Percentiles rank a stretch among this genome's conserved stretches.
phyloP scores from a whole-genome alignment of 2,329 filamentous ascomycete species.

The Orbilia oligospora region DNA sequence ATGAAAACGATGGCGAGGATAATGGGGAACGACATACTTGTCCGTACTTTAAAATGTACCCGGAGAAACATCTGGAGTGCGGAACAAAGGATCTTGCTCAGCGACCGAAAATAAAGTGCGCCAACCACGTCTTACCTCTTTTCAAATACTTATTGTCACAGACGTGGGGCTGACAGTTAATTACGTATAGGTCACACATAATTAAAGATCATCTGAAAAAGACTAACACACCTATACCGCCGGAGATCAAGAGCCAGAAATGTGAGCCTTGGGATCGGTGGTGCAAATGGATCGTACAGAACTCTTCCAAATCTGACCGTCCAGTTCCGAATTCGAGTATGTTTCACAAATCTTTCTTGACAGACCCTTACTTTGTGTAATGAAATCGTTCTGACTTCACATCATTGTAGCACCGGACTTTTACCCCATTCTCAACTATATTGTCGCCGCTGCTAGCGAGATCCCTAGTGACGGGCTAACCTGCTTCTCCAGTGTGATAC shows the following conservation, averaged over 20 bases:
- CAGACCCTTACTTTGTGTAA: not conserved
- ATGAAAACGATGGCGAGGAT: constrained; percentile 40
- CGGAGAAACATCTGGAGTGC: constrained; percentile 48
- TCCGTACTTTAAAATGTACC: constrained; percentile 58
- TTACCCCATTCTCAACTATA: constrained; percentile 52
- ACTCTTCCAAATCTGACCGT: constrained; percentile 44
- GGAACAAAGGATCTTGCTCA: constrained; percentile 57
- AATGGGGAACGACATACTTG: constrained; percentile 46
- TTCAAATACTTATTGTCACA: not conserved
- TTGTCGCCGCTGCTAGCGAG: constrained; percentile 50
- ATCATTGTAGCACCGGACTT: constrained; percentile 46
- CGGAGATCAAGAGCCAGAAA: constrained; percentile 57
- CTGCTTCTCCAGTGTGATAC: constrained; percentile 52
- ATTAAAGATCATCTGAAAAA: constrained; percentile 57
- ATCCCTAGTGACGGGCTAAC: constrained; percentile 57
- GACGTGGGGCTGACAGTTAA: constrained; percentile 22
- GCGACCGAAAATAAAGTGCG: constrained; percentile 54
- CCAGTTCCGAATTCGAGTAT: constrained; percentile 54
- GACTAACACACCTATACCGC: constrained; percentile 44
- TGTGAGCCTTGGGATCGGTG: constrained; percentile 57
- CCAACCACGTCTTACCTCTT: not conserved
- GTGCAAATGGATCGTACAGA: constrained; percentile 57
- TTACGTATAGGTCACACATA: constrained; percentile 39
- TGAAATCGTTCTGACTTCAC: constrained; percentile 1
- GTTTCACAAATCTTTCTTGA: not conserved